Evolutionary conservation across 73 alveolate genomes (phyloP), one percentile per base, ranked within the genome.

Genomic region (Urostyla sp.): DNA sequence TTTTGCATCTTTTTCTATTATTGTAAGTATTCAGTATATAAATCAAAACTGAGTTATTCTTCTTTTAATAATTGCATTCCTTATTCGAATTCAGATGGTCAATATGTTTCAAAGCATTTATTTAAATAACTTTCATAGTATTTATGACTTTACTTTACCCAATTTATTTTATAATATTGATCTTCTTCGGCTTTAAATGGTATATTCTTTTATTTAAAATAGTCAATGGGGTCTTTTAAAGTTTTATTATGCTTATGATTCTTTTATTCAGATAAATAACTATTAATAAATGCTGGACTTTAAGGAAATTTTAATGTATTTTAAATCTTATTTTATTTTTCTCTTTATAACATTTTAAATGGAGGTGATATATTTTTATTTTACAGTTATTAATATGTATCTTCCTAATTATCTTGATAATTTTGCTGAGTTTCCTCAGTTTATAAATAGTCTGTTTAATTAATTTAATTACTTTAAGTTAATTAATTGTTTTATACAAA

Each of bases 171-270:
- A 36, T 77, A 77, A 44, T 27, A 77, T 30, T 80, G 20, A 0
- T 57, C 61, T 34, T 77, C 88, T 45, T 31, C 88, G 0, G 20
- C 73, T n/a, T 37, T 23, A 53, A 77, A 77, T 16, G 88, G 88
- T 57, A 77, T 77, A 34, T 77, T 77, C 63, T 77, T 37, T 15
- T 43, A 40, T 30, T 59, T 57, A 32, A 79, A 77, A 34, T 28
- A 77, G 44, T 77, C 80, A 0, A 77, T 67, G 26, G n/a, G 60
- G 34, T 31, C 72, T 30, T 34, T 77, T 31, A 53, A 57, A 73
- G 24, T 59, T 44, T 20, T 73, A 32, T 4, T 50, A 6, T 10
- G 66, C 34, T 7, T 66, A 18, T 50, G 28, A 30, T 55, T 55
- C 8, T 55, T 5, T 30, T 10, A 40, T 40, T 40, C 10, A 40